These are phyloP conservation scores for Leptographium radiaticola DNA, from an alignment of 2,329 filamentous ascomycete genomes.

Conservation along the genomic window DNA sequence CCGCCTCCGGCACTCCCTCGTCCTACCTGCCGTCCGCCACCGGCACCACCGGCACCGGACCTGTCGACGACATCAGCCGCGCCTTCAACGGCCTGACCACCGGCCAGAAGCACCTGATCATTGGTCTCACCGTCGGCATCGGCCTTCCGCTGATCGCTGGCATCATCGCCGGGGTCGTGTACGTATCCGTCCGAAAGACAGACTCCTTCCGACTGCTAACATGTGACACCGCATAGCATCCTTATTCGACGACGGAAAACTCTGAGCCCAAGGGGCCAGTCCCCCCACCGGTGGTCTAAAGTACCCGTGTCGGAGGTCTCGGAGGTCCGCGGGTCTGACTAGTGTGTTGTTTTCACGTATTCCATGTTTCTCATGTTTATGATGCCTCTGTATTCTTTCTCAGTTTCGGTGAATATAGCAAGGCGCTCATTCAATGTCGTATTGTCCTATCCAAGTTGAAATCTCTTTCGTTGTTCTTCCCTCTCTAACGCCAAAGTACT, in stretches of 20 bases:
- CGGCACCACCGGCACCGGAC: slow-evolving; percentile 16
- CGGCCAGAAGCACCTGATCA: slow-evolving; percentile 3
- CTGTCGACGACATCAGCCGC: slow-evolving; percentile 1
- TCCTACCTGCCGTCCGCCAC: slow-evolving; percentile 21
- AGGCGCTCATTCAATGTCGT: too few relatives aligned
- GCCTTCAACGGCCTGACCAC: not conserved
- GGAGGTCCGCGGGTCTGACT: too few relatives aligned
- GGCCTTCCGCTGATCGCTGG: slow-evolving; percentile 3
- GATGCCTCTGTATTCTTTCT: too few relatives aligned
- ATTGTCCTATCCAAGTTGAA: too few relatives aligned
- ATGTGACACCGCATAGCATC: not conserved
- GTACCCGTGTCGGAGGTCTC: too few relatives aligned
- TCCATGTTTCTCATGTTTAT: too few relatives aligned
- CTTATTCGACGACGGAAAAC: not conserved
- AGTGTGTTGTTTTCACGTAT: too few relatives aligned
- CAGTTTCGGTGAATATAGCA: too few relatives aligned
- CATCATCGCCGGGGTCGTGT: not conserved
- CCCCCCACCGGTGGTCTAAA: too few relatives aligned
- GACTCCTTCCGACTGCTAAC: not conserved
- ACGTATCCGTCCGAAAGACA: not conserved
- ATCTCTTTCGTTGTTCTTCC: too few relatives aligned
- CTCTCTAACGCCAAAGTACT: too few relatives aligned
- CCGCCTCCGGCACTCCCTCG: slow-evolving; percentile 29
- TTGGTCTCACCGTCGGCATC: slow-evolving; percentile 4
- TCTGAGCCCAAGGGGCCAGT: not conserved